These are phyloP conservation scores for Hypoxylon sp. DNA, from an alignment of 2,329 filamentous ascomycete species.

Conservation along the genomic window DNA sequence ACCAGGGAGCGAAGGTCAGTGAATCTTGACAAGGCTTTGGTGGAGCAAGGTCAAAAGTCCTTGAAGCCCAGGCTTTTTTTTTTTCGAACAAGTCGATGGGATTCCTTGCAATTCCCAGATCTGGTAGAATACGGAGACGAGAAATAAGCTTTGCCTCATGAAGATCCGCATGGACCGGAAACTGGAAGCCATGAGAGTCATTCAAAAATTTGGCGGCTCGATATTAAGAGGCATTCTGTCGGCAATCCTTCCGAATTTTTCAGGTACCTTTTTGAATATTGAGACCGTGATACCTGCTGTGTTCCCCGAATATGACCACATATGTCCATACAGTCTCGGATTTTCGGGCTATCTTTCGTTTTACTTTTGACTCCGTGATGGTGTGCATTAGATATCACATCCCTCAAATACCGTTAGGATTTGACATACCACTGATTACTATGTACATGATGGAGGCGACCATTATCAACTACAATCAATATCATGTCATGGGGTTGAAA, in stretches of 20 bases:
- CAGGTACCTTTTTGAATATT: constrained; percentile 5
- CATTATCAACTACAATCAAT: not conserved
- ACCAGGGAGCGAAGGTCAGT: constrained; percentile 16
- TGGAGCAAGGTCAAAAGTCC: constrained; percentile 25
- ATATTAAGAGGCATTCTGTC: constrained; percentile 2
- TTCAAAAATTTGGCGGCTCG: not conserved
- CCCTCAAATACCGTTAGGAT: constrained; percentile 2
- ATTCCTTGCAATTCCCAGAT: constrained; percentile 29
- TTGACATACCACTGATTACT: not conserved
- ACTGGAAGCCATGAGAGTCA: not conserved
- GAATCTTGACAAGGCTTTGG: constrained; percentile 14
- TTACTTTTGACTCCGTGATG: not conserved
- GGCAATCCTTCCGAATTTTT: constrained; percentile 17
- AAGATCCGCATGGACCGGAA: not conserved
- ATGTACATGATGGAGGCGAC: not conserved
- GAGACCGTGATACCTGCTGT: constrained; percentile 16
- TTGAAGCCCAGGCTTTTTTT: constrained; percentile 2
- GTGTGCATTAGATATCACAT: not conserved
- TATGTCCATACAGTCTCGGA: constrained; percentile 16
- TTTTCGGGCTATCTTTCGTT: not conserved
- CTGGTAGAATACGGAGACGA: constrained; percentile 9
- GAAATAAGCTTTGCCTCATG: constrained; percentile 9
- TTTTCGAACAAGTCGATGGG: constrained; percentile 19
- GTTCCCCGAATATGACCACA: constrained; percentile 14
- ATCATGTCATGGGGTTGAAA: constrained; percentile 2